These are phyloP conservation scores for Aspergillus flavus DNA, from an alignment of 2,329 filamentous ascomycete species.

Conservation along the genomic window DNA sequence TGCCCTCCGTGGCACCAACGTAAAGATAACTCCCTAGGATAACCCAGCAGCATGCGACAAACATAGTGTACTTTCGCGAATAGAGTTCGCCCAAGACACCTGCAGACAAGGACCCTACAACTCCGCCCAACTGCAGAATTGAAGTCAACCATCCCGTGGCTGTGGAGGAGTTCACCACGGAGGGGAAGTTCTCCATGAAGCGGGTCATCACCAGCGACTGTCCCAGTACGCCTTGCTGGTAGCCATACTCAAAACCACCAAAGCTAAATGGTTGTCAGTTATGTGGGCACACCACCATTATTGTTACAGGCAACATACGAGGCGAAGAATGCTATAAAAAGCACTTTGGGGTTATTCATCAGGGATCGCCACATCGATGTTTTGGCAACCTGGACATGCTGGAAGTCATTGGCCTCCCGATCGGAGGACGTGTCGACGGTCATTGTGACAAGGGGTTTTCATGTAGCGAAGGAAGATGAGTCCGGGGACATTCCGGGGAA, in stretches of 20 bases:
- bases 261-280: slow-evolving; percentile 26
- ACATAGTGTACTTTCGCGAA: slow-evolving; percentile 55
- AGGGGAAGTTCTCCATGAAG: slow-evolving; percentile 50
- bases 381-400: slow-evolving; percentile 24
- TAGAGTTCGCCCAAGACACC: slow-evolving; percentile 54
- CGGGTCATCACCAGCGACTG: slow-evolving; percentile 55
- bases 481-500: slow-evolving; percentile 7
- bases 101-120: slow-evolving; percentile 45
- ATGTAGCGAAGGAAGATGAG: neutral
- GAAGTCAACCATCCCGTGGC: slow-evolving; percentile 51
- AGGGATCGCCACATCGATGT: slow-evolving; percentile 31
- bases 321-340: slow-evolving; percentile 55
- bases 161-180: slow-evolving; percentile 45
- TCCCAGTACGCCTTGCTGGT: slow-evolving; percentile 47
- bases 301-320: slow-evolving; percentile 28
- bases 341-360: slow-evolving; percentile 49
- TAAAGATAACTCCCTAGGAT: slow-evolving; percentile 46
- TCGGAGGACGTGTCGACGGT: slow-evolving; percentile 3
- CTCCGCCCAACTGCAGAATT: slow-evolving; percentile 55
- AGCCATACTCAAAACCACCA: slow-evolving; percentile 54
- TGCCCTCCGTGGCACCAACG: slow-evolving; percentile 27
- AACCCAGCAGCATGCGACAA: slow-evolving; percentile 54
- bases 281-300: too few relatives aligned
- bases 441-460: neutral
- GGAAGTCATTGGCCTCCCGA: slow-evolving; percentile 4